Percentiles rank a stretch among this genome's conserved stretches.
Conservation (phyloP, 2,329 filamentous ascomycete species). For the Tolypocladium endophyticum region DNA sequence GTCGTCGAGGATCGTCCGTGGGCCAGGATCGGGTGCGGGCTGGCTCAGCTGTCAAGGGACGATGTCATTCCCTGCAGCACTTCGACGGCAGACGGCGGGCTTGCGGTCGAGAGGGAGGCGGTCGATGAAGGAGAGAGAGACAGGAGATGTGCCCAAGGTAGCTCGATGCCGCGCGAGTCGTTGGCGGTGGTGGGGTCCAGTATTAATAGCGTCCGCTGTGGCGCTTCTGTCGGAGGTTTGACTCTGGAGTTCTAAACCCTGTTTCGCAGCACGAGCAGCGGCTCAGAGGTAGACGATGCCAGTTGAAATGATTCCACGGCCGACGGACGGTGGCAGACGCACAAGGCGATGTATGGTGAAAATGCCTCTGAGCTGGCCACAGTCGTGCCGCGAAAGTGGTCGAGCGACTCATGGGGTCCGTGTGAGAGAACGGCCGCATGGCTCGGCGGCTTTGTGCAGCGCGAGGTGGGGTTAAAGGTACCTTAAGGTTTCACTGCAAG, state of each 20-base stretch:
- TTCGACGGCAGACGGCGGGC: not conserved
- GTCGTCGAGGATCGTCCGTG: too few species aligned
- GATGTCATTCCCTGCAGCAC: not conserved
- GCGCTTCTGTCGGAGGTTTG: not conserved
- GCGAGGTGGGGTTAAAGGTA: not conserved
- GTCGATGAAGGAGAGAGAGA: not conserved
- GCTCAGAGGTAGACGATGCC: not conserved
- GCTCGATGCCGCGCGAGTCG: not conserved
- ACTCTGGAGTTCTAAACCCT: not conserved
- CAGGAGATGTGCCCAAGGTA: not conserved
- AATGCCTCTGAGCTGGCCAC: not conserved
- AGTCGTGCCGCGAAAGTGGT: not conserved
- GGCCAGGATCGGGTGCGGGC: not conserved
- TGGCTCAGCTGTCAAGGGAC: not conserved
- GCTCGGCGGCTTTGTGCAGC: not conserved
- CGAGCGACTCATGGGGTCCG: not conserved
- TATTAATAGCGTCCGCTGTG: not conserved
- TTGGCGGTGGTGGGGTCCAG: not conserved
- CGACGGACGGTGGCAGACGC: not conserved
- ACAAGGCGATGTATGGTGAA: not conserved
- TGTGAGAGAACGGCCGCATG: not conserved
- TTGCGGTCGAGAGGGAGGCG: not conserved
- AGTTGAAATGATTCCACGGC: not conserved
- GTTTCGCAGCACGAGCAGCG: not conserved
- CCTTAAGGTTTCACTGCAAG: not conserved